A percentile compares a stretch with the other conserved stretches of the same genome.
These are phyloP conservation scores for Triangularia setosa DNA, from an alignment of 2,329 filamentous ascomycete genomes.

Conservation along the genomic window DNA sequence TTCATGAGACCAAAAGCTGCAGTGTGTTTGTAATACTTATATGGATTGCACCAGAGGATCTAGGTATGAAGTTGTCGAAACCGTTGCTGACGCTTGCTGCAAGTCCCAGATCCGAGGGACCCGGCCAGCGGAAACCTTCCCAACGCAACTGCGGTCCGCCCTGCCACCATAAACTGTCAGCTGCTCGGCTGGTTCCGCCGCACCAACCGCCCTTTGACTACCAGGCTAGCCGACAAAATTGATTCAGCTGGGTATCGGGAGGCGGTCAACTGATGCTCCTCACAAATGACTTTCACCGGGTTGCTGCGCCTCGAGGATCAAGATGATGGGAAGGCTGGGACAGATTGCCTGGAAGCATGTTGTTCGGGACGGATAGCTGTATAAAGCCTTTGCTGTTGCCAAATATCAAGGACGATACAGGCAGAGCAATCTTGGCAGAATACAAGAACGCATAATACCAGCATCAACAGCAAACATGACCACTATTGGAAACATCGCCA, in stretches of 20 bases:
- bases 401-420: neutral
- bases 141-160: neutral
- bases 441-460: neutral
- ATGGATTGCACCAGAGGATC: neutral
- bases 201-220: neutral
- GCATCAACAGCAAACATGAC: constrained; percentile 14
- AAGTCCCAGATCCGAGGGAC: neutral
- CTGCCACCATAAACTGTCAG: neutral
- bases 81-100: neutral
- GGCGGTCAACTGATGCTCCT: neutral
- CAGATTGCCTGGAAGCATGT: neutral
- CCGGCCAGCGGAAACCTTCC: neutral
- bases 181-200: neutral
- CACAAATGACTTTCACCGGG: neutral
- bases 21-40: neutral
- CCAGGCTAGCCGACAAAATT: neutral
- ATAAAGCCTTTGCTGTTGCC: neutral
- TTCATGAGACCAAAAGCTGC: no score
- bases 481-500: constrained; percentile 19
- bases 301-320: neutral
- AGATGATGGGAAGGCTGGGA: neutral
- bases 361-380: neutral
- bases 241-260: neutral
- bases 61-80: neutral
- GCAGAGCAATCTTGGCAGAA: neutral